Evolutionary conservation across 257 asterid genomes (phyloP), one percentile per base, ranked within the genome.

Genomic region (Scutellaria minor): DNA sequence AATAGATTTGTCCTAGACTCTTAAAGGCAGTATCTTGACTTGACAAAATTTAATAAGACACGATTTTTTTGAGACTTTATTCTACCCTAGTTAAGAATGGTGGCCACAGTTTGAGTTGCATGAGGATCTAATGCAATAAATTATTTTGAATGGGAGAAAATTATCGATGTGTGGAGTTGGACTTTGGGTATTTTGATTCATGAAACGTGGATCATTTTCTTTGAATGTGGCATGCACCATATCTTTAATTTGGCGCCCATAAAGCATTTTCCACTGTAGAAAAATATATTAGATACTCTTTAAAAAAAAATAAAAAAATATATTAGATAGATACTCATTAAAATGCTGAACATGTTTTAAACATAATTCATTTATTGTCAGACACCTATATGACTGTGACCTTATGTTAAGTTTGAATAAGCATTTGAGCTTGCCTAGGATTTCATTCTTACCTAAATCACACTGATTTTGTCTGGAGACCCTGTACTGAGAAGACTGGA

Each of bases 121-220:
- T n/a, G 47, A 55, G 31, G 67, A 42, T 64, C 7, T 63, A 64
- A 48, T 44, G 52, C 42, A 62, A 15, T 60, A 42, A 7, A 15
- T 44, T 15, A 48, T 59, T 68, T 45, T 46, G 20, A 31, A 45
- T 64, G 13, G 48, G 9, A 11, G 42, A 53, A 55, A 75, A 8
- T 53, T 62, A 18, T 31, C 55, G 39, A 58, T 66, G 22, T 14
- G 9, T 63, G 55, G 63, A 55, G 51, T 53, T 72, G 71, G 5
- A 24, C 27, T 24, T 24, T 24, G 27, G 27, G 27, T 24, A 24
- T 24, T 24, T 24, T 24, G 27, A 56, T 41, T 51, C 53, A 53
- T 24, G 27, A 42, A 18, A 37, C 6, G 12, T 51, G 64, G 35
- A 14, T 48, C 58, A n/a, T 4, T 50, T 31, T 45, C 18, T 64